Conservation (phyloP, 345 rosid genomes). For the Murraya koenigii region DNA sequence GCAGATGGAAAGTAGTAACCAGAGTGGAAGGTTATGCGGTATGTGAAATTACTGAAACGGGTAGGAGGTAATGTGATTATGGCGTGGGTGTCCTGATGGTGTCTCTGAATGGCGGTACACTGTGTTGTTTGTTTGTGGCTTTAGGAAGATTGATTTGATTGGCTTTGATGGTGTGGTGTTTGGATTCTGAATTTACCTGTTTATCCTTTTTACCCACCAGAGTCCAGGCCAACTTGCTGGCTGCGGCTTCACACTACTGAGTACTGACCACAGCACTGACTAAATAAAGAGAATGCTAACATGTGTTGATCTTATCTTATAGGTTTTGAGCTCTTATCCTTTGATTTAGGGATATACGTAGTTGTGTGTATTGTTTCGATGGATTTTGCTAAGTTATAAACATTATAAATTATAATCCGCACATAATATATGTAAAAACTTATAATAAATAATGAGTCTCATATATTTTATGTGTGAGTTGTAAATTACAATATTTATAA, state of each 20-base stretch:
- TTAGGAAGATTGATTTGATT: not conserved
- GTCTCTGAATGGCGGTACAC: constrained; percentile 13
- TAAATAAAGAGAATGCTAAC: not conserved
- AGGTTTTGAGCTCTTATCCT: not conserved
- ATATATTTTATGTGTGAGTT: too few relatives aligned
- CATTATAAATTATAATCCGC: too few relatives aligned
- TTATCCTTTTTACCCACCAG: not conserved
- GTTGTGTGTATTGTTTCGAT: too few relatives aligned
- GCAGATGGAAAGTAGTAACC: not conserved
- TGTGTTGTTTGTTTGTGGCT: not conserved
- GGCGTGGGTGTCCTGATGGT: constrained; percentile 20
- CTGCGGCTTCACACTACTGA: not conserved
- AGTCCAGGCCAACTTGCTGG: too few relatives aligned
- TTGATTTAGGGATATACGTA: too few relatives aligned
- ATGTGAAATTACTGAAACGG: constrained; percentile 30
- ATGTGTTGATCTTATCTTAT: not conserved
- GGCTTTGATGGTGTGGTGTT: not conserved
- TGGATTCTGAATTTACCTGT: not conserved
- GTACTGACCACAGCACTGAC: not conserved
- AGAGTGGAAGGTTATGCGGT: not conserved
- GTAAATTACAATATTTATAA: too few relatives aligned
- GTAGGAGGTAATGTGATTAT: not conserved
- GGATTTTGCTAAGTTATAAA: too few relatives aligned
- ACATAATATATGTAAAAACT: too few relatives aligned
- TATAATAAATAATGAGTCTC: too few relatives aligned